These are phyloP conservation scores for Talaromyces liani DNA, from an alignment of 495 filamentous ascomycete genomes.

Conservation along the genomic window DNA sequence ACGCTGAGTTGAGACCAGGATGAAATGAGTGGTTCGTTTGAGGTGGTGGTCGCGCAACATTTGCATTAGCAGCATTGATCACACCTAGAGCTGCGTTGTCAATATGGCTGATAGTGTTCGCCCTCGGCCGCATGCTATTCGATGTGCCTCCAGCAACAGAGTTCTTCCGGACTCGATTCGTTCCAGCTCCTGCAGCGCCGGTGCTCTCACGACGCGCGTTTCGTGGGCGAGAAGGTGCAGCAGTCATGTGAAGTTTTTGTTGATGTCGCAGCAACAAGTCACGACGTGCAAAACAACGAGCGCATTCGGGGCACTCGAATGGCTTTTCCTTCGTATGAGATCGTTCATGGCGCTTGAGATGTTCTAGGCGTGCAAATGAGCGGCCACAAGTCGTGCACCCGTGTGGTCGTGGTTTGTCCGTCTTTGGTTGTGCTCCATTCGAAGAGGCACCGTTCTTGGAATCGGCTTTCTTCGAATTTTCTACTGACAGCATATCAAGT, in stretches of 20 bases:
- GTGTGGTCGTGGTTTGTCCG: slow-evolving; percentile 94
- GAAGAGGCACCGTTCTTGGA: slow-evolving; percentile 35
- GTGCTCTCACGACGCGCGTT: slow-evolving; percentile 78
- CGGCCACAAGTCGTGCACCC: slow-evolving; percentile 88
- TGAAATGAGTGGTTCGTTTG: slow-evolving; percentile 49
- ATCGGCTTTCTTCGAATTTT: slow-evolving; percentile 27
- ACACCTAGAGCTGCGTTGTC: slow-evolving; percentile 70
- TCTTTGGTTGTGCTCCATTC: slow-evolving; percentile 67
- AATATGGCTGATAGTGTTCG: slow-evolving; percentile 95
- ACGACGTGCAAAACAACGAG: slow-evolving; percentile 88
- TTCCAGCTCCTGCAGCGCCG: slow-evolving; percentile 57
- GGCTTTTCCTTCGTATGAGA: slow-evolving; percentile 99
- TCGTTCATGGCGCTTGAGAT: slow-evolving; percentile 95
- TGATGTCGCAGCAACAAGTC: slow-evolving; percentile 92
- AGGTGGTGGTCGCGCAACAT: slow-evolving; percentile 36
- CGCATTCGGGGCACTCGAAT: slow-evolving; percentile 95
- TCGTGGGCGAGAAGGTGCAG: slow-evolving; percentile 78
- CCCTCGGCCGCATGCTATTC: slow-evolving; percentile 73
- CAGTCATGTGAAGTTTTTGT: slow-evolving; percentile 98
- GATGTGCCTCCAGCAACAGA: slow-evolving; percentile 63
- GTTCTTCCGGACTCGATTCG: slow-evolving; percentile 82
- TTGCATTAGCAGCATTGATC: slow-evolving; percentile 53
- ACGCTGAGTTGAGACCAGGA: slow-evolving; percentile 57
- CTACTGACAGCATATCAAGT: slow-evolving; percentile 17
- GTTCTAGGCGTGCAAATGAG: slow-evolving; percentile 91